Conservation (phyloP, 2,329 filamentous ascomycete genomes). For the Lachnellula arida region DNA sequence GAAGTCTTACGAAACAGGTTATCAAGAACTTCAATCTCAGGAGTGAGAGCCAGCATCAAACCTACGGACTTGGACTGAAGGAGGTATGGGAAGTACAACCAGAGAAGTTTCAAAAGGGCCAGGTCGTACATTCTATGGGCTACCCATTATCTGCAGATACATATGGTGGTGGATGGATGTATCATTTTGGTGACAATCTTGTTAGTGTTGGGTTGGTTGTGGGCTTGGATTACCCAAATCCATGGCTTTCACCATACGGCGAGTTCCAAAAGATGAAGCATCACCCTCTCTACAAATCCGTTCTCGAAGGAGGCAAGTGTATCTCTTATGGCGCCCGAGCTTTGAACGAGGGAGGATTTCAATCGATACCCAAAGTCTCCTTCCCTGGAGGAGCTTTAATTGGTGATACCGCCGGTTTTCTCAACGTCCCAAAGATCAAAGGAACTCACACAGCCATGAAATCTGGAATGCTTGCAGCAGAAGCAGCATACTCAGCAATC, state of each 20-base stretch:
- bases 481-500: conserved; percentile 80
- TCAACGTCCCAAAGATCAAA: conserved; percentile 98
- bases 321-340: conserved; percentile 93
- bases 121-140: conserved; percentile 85
- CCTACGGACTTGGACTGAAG: conserved; percentile 90
- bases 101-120: conserved; percentile 83
- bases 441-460: conserved; percentile 98
- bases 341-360: conserved; percentile 90
- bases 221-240: conserved; percentile 92
- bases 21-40: conserved; percentile 91
- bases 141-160: conserved; percentile 85
- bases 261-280: conserved; percentile 99
- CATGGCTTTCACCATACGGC: conserved; percentile 89
- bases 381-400: conserved; percentile 95
- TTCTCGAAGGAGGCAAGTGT: conserved; percentile 94
- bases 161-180: conserved; percentile 98
- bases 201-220: conserved; percentile 89
- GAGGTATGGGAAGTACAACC: conserved; percentile 97
- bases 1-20: conserved; percentile 90
- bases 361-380: conserved; percentile 94
- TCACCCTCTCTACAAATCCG: conserved; percentile 81
- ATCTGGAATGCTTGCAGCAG: conserved; percentile 91
- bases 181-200: conserved; percentile 97
- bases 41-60: conserved; percentile 86
- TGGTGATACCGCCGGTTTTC: conserved; percentile 91